phyloP scores from a whole-genome alignment of 495 filamentous ascomycete genomes.

The Staphylotrichum tortipilum region DNA sequence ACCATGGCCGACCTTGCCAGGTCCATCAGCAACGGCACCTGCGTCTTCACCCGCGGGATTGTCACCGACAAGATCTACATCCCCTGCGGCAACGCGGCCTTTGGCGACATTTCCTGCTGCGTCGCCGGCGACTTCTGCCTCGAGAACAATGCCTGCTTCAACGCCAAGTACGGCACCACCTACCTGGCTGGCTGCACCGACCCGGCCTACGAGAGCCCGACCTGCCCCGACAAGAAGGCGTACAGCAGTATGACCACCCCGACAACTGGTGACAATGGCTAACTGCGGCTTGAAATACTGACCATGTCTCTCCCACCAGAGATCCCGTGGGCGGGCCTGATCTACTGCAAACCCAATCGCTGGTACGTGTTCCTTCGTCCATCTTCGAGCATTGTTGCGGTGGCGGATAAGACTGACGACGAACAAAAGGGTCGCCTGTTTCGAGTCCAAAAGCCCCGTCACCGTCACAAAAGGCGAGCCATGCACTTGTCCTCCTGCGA shows the following conservation, averaged over 20 bases:
- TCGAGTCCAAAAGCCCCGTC: conserved; percentile 3
- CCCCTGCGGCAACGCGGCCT: conserved; percentile 30
- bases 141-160: conserved; percentile 21
- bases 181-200: conserved; percentile 32
- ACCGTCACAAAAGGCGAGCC: conserved; percentile 6
- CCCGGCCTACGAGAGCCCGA: conserved; percentile 5
- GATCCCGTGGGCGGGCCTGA: conserved; percentile 18
- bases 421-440: conserved; percentile 9
- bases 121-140: conserved; percentile 27
- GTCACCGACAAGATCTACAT: conserved; percentile 14
- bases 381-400: not conserved
- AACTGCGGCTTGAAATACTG: not conserved
- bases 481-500: conserved; percentile 16
- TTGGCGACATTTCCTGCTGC: conserved; percentile 29
- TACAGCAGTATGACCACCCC: conserved; percentile 7
- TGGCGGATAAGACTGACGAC: not conserved
- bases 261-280: not conserved
- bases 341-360: conserved; percentile 17
- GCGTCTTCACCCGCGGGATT: conserved; percentile 16
- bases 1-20: conserved; percentile 6
- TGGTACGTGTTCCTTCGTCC: too few species aligned
- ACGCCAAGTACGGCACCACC: conserved; percentile 16
- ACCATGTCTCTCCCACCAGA: not conserved
- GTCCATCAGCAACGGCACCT: conserved; percentile 31
- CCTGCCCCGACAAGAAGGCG: conserved; percentile 15